Evolutionary conservation across 495 filamentous ascomycete species (phyloP), one percentile per base, ranked within the genome.

Genomic region (Aspergillus saccharolyticus): DNA sequence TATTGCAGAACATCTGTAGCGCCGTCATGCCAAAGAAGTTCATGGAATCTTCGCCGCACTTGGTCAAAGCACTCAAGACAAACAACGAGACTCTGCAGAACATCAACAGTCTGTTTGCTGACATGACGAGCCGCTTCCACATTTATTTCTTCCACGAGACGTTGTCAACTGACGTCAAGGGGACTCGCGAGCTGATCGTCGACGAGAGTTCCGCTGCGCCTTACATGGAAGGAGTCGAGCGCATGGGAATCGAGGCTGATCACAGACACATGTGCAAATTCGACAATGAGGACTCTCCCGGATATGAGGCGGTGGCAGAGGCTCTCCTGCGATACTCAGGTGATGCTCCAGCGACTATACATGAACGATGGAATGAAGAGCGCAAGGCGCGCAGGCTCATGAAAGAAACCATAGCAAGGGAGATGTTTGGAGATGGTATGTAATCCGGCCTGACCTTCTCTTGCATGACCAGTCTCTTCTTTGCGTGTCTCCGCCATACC

Each of bases 211-310:
- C 89, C 1, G 90, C 89, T 0, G 82, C 85, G 21, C 90, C 90
- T 4, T 84, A 88, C 44, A 70, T 88, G 18, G 85, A 88, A 17
- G 86, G 88, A 54, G 88, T 89, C 0, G 84, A 85, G 54, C 85
- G 87, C 47, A 89, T 86, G 63, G 86, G 87, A 15, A 90, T 96
- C 47, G 87, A 92, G 61, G 85, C 88, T 1, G 86, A 83, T n/a
- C 90, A 96, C 66, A 87, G 85, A n/a, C 79, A 83, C 39, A 94
- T 96, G 89, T 91, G 85, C 76, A 94, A 90, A 64, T 96, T 94
- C 59, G 85, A 88, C 28, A 84, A 82, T 60, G 80, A 83, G 19
- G 82, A 77, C 55, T 78, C 89, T 0, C 85, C 90, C 0, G 90
- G 90, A 1, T 96, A 86, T 61, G 80, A 85, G 44, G 84, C 85